phyloP scores from a whole-genome alignment of 768 basidiomycete species.

The Strobilomyces confusus region DNA sequence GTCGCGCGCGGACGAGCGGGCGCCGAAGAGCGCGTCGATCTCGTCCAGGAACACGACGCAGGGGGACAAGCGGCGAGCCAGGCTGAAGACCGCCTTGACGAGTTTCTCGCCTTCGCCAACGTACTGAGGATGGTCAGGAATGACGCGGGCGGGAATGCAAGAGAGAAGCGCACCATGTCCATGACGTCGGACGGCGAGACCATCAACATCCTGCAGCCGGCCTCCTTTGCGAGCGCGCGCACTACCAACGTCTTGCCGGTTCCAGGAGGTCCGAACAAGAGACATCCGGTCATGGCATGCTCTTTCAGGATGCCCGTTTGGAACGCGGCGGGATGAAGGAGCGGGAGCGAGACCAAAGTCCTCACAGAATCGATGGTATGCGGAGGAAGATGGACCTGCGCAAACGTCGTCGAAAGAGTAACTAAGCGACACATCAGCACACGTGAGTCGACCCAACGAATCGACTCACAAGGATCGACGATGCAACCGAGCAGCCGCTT shows the following conservation, averaged over 20 bases:
- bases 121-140: constrained; percentile 46
- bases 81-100: constrained; percentile 82
- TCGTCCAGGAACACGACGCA: constrained; percentile 96
- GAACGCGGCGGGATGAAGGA: constrained; percentile 86
- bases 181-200: constrained; percentile 92
- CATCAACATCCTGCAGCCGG: constrained; percentile 89
- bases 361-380: constrained; percentile 91
- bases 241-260: constrained; percentile 90
- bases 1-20: constrained; percentile 71
- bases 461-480: constrained; percentile 65
- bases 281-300: constrained; percentile 86
- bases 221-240: constrained; percentile 88
- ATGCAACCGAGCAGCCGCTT: constrained; percentile 78
- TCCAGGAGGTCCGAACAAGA: constrained; percentile 91
- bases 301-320: constrained; percentile 85
- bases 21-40: constrained; percentile 89
- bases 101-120: constrained; percentile 89
- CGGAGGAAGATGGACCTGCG: constrained; percentile 81
- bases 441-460: not conserved
- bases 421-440: constrained; percentile 35
- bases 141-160: not conserved
- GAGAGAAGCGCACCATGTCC: constrained; percentile 69
- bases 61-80: constrained; percentile 81
- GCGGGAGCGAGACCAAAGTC: constrained; percentile 84
- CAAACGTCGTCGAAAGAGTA: constrained; percentile 78